Base-by-base conservation (phyloP, 768 basidiomycete genomes). In the Ramaria sp. region DNA sequence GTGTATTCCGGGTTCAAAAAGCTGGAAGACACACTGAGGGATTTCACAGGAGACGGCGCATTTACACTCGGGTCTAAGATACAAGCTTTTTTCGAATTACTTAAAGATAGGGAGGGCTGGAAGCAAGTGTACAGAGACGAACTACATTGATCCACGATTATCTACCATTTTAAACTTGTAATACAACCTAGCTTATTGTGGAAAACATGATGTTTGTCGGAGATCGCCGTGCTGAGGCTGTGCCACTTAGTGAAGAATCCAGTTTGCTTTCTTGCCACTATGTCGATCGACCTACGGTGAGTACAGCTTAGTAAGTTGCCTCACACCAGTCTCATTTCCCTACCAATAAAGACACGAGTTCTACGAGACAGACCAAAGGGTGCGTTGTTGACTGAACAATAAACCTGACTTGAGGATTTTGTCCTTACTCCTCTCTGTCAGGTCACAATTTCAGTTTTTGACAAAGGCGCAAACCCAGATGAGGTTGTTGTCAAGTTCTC, bases 301-400 rank as follows among this genome's bases (percentile, higher is more conserved):
- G 49, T 38, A 3, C 42, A 22, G 20, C 32, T 34, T 34, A 8
- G 9, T 34, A 34, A 2, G 13, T 34, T 3, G 7, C 3, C 32
- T 13, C 32, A 34, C 32, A 2, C 2, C 8, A 34, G 32, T 34
- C 32, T 34, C 32, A 34, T 34, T 34, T 34, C 32, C 1, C 32
- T 34, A 34, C 13, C 32, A 34, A 34, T 8, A 9, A 57, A 89
- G 88, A 67, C 82, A 91, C 70, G 88, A 89, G 66, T 92, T 85
- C 67, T 92, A 91, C 67, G 89, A 92, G 69, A 85, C 82, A 12
- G 88, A 91, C 60, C 85, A 90, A 57, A 74, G 64, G 43, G 53
- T 55, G 15, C n/a, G 51, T 52, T 13, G 3, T 12, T 9, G 1
- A 22, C 18, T 18, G n/a, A 32, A 32, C 3, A 9, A 9, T 8